A percentile compares a stretch with the other conserved stretches of the same genome.
Evolutionary conservation across 148 eudicot genomes (phyloP).

Genomic region (Dysphania ambrosioides): DNA sequence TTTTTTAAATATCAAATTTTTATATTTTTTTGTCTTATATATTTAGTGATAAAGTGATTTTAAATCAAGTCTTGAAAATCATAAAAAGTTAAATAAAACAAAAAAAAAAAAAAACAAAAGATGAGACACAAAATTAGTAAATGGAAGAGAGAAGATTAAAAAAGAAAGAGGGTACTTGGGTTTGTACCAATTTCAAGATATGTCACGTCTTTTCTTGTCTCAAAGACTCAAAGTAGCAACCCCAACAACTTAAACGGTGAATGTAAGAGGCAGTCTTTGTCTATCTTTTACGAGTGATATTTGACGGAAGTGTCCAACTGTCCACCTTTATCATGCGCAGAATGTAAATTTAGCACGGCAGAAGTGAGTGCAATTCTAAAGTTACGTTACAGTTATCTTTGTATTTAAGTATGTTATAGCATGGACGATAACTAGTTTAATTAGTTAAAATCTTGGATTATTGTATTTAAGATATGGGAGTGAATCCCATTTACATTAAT

Average conservation of each 20-base stretch:
- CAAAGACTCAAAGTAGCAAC: background rate
- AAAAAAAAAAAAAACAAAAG: no score
- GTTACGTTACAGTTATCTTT: background rate
- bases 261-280: background rate
- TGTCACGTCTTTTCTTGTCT: conserved; percentile 6
- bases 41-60: no score
- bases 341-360: background rate
- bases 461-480: no score
- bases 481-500: no score
- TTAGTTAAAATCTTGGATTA: no score
- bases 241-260: background rate
- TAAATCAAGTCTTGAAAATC: no score
- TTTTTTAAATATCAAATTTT: no score
- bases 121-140: no score
- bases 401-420: no score
- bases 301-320: background rate
- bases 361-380: background rate
- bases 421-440: no score
- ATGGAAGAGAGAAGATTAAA: background rate
- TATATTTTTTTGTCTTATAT: no score
- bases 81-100: no score
- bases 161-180: background rate
- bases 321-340: background rate
- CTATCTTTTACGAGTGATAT: background rate
- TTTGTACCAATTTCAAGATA: conserved; percentile 7